A percentile compares a stretch with the other conserved stretches of the same genome.
phyloP scores from a whole-genome alignment of 2,329 filamentous ascomycete genomes.

The Trichocomaceae sp. region DNA sequence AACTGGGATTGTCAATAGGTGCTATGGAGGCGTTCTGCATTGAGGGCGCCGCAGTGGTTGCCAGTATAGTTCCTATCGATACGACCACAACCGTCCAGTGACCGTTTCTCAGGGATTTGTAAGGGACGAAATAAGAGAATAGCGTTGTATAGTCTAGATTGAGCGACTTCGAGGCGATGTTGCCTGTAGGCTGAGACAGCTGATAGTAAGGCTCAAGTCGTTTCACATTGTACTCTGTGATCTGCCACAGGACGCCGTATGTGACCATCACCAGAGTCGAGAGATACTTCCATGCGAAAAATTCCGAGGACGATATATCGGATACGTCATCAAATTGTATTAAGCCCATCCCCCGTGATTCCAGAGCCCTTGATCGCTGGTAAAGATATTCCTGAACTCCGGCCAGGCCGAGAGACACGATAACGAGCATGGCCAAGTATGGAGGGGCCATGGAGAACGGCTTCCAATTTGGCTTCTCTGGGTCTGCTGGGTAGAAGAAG shows the following conservation, averaged over 20 bases:
- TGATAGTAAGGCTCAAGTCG: conserved; percentile 47
- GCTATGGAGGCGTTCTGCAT: conserved; percentile 42
- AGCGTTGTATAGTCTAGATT: conserved; percentile 47
- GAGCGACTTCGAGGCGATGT: conserved; percentile 32
- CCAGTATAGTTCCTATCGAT: conserved; percentile 40
- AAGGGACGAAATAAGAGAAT: conserved; percentile 41
- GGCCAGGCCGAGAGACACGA: conserved; percentile 25
- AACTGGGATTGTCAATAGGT: conserved; percentile 29
- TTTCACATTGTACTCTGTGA: conserved; percentile 46
- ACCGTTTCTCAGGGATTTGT: conserved; percentile 39
- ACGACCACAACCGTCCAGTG: conserved; percentile 45
- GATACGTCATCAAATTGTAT: conserved; percentile 24
- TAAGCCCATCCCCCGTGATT: conserved; percentile 30
- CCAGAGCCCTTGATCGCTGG: conserved; percentile 21
- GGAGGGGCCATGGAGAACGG: conserved; percentile 27
- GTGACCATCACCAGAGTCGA: conserved; percentile 43
- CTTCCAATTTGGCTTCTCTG: conserved; percentile 31
- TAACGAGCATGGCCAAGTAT: conserved; percentile 27
- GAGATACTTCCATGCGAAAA: conserved; percentile 37
- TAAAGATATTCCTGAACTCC: conserved; percentile 30
- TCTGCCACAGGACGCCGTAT: conserved; percentile 46
- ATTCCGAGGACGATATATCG: conserved; percentile 23
- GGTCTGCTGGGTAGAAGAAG: conserved; percentile 29
- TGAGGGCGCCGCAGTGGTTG: conserved; percentile 41
- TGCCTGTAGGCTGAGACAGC: conserved; percentile 28